Evolutionary conservation across 805 yeast genomes (phyloP).

Genomic region (Teunomyces aglyptinius): DNA sequence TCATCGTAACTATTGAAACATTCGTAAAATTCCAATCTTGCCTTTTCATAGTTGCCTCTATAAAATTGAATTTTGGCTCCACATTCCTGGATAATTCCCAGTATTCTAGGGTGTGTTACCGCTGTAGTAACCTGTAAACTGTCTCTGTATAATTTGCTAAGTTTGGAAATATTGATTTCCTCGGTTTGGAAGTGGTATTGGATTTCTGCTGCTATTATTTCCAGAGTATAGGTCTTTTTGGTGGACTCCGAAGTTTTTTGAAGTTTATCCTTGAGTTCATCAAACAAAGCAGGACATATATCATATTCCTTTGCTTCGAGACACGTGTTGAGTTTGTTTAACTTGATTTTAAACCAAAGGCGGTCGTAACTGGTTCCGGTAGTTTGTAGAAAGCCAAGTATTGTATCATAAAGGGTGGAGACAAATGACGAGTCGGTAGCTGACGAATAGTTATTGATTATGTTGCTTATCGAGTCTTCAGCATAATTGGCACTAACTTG

Average conservation of each 20-base stretch:
- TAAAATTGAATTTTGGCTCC: conserved; percentile 69
- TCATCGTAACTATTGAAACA: conserved; percentile 45
- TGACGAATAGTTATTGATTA: conserved; percentile 32
- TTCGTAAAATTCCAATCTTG: conserved; percentile 60
- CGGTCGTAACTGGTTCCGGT: conserved; percentile 13
- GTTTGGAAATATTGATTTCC: conserved; percentile 29
- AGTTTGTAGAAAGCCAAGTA: conserved; percentile 22
- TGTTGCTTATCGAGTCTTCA: conserved; percentile 39
- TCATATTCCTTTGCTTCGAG: conserved; percentile 28
- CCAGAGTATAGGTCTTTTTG: conserved; percentile 50
- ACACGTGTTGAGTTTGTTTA: conserved; percentile 42
- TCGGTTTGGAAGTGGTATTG: conserved; percentile 43
- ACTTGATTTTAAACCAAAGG: conserved; percentile 44
- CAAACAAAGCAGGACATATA: conserved; percentile 34
- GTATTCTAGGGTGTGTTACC: conserved; percentile 71
- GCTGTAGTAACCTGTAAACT: conserved; percentile 49
- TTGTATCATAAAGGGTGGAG: conserved; percentile 28
- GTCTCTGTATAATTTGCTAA: conserved; percentile 50
- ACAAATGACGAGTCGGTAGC: conserved; percentile 28
- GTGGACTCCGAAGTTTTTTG: conserved; percentile 43
- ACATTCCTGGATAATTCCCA: conserved; percentile 74
- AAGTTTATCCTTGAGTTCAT: conserved; percentile 36
- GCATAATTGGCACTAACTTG: conserved; percentile 34
- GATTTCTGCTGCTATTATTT: conserved; percentile 66
- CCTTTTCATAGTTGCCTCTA: conserved; percentile 56